Evolutionary conservation across 805 yeast genomes (phyloP), one percentile per base, ranked within the genome.

Genomic region (Saturnispora quitensis): DNA sequence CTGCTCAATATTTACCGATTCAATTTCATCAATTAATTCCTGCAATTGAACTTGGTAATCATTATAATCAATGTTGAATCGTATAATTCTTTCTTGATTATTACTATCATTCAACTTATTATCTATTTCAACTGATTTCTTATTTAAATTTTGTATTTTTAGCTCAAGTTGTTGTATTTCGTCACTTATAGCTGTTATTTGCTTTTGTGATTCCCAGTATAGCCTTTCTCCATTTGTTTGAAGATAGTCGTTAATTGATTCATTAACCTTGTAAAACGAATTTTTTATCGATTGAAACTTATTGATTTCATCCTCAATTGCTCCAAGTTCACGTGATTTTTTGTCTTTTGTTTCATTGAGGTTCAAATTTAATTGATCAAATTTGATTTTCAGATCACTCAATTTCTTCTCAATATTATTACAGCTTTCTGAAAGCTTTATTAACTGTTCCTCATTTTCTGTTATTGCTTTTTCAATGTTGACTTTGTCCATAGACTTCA

Each of bases 91-190:
- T 58, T 84, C 82, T 47, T 80, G 77, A 49, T 75, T 77, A 33
- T 75, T 74, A 1, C 86, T 76, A 55, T 86, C 84, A n/a, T 53
- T 55, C 52, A 40, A 56, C 51, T 75, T 74, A 4, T 78, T 64
- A 63, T 84, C 88, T 50, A 85, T 15, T 57, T 80, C 84, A 83
- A 86, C 80, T 59, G 80, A 80, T 40, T 74, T 68, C 58, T 80
- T 84, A 58, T 75, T 78, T 47, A 76, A 67, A 6, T 68, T 63
- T 38, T 73, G 72, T 7, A 57, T 44, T 8, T 43, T 15, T 3
- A 27, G 7, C 22, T 51, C 50, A 4, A n/a, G 3, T 17, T 24
- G 10, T 2, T 35, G 13, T 17, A 59, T 53, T 4, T 49, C 18
- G 2, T 10, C 53, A 12, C 63, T 67, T 1, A 64, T 48, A 1